Percentiles rank a stretch among this genome's conserved stretches.
Conservation (phyloP, 805 yeast genomes). For the Starmerella bombi region DNA sequence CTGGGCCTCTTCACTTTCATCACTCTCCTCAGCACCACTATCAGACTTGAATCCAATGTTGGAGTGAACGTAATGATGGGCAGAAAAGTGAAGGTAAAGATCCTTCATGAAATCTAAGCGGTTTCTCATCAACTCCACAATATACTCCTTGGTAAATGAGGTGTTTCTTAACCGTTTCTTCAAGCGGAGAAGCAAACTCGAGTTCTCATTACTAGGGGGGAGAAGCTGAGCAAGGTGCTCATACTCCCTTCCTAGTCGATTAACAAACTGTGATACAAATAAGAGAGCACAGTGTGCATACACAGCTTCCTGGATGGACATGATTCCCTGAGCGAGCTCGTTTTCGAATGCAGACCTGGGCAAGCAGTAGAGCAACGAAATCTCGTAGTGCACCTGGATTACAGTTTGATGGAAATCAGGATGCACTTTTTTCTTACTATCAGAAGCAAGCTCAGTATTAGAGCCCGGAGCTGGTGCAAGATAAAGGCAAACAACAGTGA, state of each 20-base stretch:
- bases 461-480: conserved; percentile 47
- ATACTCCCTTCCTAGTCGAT: conserved; percentile 86
- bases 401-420: conserved; percentile 60
- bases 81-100: conserved; percentile 83
- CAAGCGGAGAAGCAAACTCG: conserved; percentile 63
- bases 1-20: conserved; percentile 30
- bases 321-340: conserved; percentile 55
- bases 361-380: conserved; percentile 78
- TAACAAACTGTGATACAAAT: conserved; percentile 86
- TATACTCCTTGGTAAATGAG: conserved; percentile 77
- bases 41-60: conserved; percentile 19
- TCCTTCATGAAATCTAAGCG: conserved; percentile 63
- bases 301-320: conserved; percentile 86
- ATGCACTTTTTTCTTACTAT: conserved; percentile 10
- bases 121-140: conserved; percentile 58
- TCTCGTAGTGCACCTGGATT: conserved; percentile 84
- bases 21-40: not conserved
- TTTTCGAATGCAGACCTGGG: conserved; percentile 75
- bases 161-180: conserved; percentile 86
- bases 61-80: conserved; percentile 65
- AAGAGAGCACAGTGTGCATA: conserved; percentile 90
- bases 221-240: conserved; percentile 52
- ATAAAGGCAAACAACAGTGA: conserved; percentile 76
- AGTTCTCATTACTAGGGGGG: conserved; percentile 50
- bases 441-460: conserved; percentile 25